Base-by-base conservation (phyloP, 495 filamentous ascomycete genomes). In the Podospora sp. region DNA sequence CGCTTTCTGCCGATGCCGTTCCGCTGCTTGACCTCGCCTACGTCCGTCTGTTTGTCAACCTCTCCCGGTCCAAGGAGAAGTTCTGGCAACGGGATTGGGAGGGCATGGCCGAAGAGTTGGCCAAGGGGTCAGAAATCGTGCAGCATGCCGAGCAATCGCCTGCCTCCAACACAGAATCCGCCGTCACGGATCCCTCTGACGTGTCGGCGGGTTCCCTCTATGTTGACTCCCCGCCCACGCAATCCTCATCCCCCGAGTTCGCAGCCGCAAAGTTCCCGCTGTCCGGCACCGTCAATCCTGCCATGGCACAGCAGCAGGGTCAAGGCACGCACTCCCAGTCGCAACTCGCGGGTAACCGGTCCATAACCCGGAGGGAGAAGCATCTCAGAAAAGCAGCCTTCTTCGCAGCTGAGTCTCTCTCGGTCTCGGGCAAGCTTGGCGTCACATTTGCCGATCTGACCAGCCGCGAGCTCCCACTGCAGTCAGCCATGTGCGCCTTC, bases 71-170 rank as follows among this genome's bases (percentile, higher is more conserved):
- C 18, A 97, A 97, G 75, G 95, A 97, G 75, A 90, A 90, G 55
- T 96, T 98, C 73, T 97, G 93, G 92, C 90, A 92, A 70, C 88
- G 93, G 14, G 93, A 99, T 77, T 97, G 90, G 84, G 93, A 97
- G 66, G 90, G 89, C 25, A 92, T 98, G 89, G 91, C 92, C 0
- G 90, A 96, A 62, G 95, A 97, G 76, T 82, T 97, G 40, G 92
- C 92, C 14, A 88, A 87, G 12, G 94, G 94, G 14, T 76, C 81
- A 76, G 60, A 95, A 65, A 84, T 94, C 49, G 83, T 91, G 25
- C 89, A 92, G 66, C 89, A 92, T 74, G 85, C 87, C 9, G 91
- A 92, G 63, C 85, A 85, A 68, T 86, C 88, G n/a, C 84, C 84
- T 0, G 78, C 76, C 1, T 84, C 84, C 7, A 83, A 83, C 63